Base-by-base conservation (phyloP, 2,329 filamentous ascomycete genomes). In the Teratosphaeria pseudoeucalypti region DNA sequence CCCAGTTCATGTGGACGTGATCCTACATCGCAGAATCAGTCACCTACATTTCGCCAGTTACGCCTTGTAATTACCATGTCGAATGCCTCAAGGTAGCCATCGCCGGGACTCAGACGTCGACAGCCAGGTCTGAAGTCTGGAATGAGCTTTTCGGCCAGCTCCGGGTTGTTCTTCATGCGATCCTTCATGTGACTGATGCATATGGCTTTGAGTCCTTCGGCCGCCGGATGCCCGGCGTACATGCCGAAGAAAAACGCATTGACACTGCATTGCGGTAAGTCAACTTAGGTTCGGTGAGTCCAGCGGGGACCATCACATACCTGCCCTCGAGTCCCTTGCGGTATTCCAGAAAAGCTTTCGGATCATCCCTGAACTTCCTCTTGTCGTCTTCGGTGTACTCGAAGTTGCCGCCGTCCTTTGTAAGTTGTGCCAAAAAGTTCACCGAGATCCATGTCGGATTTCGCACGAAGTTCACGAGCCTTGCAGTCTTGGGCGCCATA, bases 71-170 rank as follows among this genome's bases (percentile, higher is more conserved):
- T 52, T 29, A 53, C 55, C 34, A 14, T 14, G n/a, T 27, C 66
- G 54, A 79, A 66, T 76, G 78, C 75, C 64, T 80, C 76, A 16
- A 81, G 74, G 62, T 78, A 81, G 0, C 78, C 78, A 34, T 76
- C 75, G 0, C 78, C 79, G 0, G 79, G 79, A 0, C 78, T 79
- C n/a, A 79, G 63, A 2, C 79, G 72, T 6, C 78, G 71, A 58
- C 78, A 81, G 1, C 77, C 78, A 3, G 74, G 75, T 1, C 73
- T 68, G 58, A 75, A 77, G 6, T 66, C 67, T 0, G 75, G 75
- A 2, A 76, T 65, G 3, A 77, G 65, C n/a, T 69, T 63, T 9
- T 73, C 69, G 56, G 70, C 71, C 49, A 75, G 70, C 11, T 76
- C 71, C 0, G 73, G 72, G 19, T 64, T 63, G 37, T 58, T 62